Base-by-base conservation (phyloP, 306 rosid genomes). In the Cucumis melo region DNA sequence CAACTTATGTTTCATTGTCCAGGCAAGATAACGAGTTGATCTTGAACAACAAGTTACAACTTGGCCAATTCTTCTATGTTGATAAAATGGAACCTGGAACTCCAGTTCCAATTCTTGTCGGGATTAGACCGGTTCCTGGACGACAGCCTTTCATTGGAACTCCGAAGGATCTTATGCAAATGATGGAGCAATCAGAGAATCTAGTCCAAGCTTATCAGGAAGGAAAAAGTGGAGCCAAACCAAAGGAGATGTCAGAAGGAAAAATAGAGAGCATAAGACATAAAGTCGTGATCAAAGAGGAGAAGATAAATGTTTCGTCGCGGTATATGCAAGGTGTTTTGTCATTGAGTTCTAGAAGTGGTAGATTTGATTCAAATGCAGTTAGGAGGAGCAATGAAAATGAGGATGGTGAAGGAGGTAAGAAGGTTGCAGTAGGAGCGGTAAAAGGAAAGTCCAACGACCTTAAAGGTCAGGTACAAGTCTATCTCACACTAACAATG, bases 91-190 rank as follows among this genome's bases (percentile, higher is more conserved):
- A 87, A 58, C 78, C 87, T 0, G 91, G 95, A 55, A 87, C 85
- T 62, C 99, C 94, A 0, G 97, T 94, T 71, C 97, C 99, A 3
- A 71, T 80, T 81, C 96, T 92, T 82, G 79, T 87, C 14, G 90
- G 92, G 77, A 86, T 88, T 81, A 84, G 96, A 64, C 88, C 96
- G 16, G 79, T 94, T 82, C 90, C 88, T 2, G 97, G 97, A 34
- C 80, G 97, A 24, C 96, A 92, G 80, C 89, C 91, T 72, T 92
- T 92, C 72, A 85, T 86, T 61, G 97, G 99, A 36, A 88, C 83
- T 51, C 97, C 99, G 5, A 94, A 90, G 86, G 99, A 94, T 78
- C 84, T 94, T 70, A 92, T 92, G 99, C 96, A 90, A 79, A 90
- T 94, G 89, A 58, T 87, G 55, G 97, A 94, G 77, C 85, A 89